These are phyloP conservation scores for Lablab purpureus DNA, from an alignment of 306 rosid genomes.

Conservation along the genomic window DNA sequence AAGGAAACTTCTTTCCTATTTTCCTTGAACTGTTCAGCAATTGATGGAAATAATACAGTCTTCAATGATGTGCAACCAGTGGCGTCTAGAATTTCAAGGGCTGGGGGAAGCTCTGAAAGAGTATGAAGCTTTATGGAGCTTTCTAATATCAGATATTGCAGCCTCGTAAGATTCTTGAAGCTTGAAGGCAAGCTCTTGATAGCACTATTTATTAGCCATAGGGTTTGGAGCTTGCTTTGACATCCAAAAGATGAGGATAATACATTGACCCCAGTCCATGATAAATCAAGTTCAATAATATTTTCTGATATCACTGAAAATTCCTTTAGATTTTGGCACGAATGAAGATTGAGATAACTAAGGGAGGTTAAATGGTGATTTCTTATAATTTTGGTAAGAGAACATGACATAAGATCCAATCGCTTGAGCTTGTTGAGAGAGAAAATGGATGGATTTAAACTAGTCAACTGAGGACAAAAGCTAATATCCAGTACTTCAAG, in stretches of 20 bases:
- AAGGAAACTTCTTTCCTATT: background rate
- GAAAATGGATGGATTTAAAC: background rate
- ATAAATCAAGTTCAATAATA: background rate
- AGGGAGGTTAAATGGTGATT: background rate
- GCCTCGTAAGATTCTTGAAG: background rate
- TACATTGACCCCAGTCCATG: background rate
- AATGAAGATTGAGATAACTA: background rate
- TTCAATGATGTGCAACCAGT: background rate
- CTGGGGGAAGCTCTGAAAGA: conserved; percentile 32
- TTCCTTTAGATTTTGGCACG: background rate
- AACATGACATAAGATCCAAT: background rate
- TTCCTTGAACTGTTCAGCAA: background rate
- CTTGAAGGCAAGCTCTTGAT: conserved; percentile 1
- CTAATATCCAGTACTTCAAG: background rate
- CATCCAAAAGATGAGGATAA: conserved; percentile 11
- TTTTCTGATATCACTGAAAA: too few relatives aligned
- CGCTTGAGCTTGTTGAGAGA: background rate
- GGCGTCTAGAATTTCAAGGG: conserved; percentile 23
- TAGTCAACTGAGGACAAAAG: background rate
- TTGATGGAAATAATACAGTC: conserved; percentile 16
- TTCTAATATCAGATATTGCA: background rate
- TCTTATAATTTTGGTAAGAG: background rate
- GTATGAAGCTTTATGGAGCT: background rate
- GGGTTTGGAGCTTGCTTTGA: conserved; percentile 21
- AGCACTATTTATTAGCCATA: background rate